These are phyloP conservation scores for Angomonas ambiguus DNA, from an alignment of 208 protist genomes.

Conservation along the genomic window DNA sequence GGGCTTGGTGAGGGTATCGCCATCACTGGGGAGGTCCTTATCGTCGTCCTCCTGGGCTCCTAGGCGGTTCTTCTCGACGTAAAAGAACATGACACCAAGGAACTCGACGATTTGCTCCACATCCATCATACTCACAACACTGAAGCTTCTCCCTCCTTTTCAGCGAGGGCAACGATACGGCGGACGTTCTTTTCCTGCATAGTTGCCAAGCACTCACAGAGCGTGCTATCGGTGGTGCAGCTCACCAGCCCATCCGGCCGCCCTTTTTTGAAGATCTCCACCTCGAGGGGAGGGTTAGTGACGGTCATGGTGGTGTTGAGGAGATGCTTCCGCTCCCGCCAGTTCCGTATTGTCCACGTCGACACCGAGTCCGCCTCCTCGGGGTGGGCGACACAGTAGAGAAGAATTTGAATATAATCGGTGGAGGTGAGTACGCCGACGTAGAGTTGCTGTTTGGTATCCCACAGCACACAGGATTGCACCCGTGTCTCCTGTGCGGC, in stretches of 20 bases:
- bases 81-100: conserved; percentile 76
- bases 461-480: conserved; percentile 79
- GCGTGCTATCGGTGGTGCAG: conserved; percentile 58
- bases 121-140: conserved; percentile 71
- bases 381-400: conserved; percentile 68
- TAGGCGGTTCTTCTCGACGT: conserved; percentile 38
- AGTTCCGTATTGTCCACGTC: conserved; percentile 64
- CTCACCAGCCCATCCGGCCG: conserved; percentile 31
- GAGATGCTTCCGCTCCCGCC: conserved; percentile 29
- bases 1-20: background rate
- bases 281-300: conserved; percentile 4
- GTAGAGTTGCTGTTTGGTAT: conserved; percentile 39
- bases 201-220: conserved; percentile 62
- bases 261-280: conserved; percentile 6
- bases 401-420: conserved; percentile 84
- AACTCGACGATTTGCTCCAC: conserved; percentile 82
- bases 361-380: conserved; percentile 51
- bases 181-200: conserved; percentile 55
- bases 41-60: background rate
- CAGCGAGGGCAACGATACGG: conserved; percentile 54
- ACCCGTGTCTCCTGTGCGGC: conserved; percentile 84
- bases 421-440: conserved; percentile 76
- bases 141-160: conserved; percentile 66
- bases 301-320: conserved; percentile 19
- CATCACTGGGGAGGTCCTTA: background rate